These are phyloP conservation scores for Cytospora leucostoma DNA, from an alignment of 2,329 filamentous ascomycete genomes.

Conservation along the genomic window DNA sequence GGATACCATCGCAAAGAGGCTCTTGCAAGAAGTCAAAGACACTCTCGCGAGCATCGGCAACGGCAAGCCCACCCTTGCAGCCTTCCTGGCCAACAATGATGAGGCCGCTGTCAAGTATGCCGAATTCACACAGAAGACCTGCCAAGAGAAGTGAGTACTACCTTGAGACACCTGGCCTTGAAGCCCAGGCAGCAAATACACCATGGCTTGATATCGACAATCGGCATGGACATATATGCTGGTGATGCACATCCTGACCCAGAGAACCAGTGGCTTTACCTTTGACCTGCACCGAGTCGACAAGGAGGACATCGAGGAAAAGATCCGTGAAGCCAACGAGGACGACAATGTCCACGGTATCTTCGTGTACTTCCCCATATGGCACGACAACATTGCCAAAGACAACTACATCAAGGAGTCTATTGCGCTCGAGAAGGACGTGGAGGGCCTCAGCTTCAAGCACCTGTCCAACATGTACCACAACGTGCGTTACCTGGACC, in stretches of 20 bases:
- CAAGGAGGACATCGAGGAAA: slow-evolving; percentile 88
- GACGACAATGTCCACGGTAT: slow-evolving; percentile 80
- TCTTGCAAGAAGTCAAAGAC: slow-evolving; percentile 71
- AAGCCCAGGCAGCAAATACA: not conserved
- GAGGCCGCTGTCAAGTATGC: slow-evolving; percentile 91
- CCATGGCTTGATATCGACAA: not conserved
- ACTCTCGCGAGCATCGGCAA: slow-evolving; percentile 37
- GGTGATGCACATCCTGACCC: slow-evolving; percentile 16
- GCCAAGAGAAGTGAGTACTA: slow-evolving; percentile 83
- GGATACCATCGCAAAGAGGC: slow-evolving; percentile 78
- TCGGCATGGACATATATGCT: not conserved
- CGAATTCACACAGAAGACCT: slow-evolving; percentile 96
- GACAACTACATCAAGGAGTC: slow-evolving; percentile 97
- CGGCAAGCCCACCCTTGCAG: slow-evolving; percentile 69
- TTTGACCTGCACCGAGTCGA: slow-evolving; percentile 83
- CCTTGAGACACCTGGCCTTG: not conserved
- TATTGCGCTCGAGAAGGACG: slow-evolving; percentile 86
- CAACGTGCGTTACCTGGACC: slow-evolving; percentile 92
- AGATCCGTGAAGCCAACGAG: slow-evolving; percentile 80
- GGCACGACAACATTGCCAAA: slow-evolving; percentile 74
- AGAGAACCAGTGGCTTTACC: slow-evolving; percentile 70
- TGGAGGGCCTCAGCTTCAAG: slow-evolving; percentile 90
- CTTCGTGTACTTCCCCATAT: slow-evolving; percentile 98
- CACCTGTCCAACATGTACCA: slow-evolving; percentile 99
- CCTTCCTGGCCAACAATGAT: slow-evolving; percentile 90